Base-by-base conservation (phyloP, 495 filamentous ascomycete species). In the Clavariopsis aquatica region DNA sequence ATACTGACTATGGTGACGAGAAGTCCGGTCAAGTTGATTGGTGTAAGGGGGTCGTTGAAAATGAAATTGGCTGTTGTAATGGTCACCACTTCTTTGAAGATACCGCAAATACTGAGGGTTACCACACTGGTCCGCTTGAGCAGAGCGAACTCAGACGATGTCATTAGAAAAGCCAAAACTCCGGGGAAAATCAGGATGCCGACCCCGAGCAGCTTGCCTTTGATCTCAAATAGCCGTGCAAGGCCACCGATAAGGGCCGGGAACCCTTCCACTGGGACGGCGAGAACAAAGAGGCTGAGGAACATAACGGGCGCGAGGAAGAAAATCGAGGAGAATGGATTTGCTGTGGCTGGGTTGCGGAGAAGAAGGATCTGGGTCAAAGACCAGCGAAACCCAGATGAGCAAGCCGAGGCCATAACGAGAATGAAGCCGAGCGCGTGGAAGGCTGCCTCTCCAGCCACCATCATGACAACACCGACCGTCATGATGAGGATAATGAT, bases 81-180 rank as follows among this genome's bases (percentile, higher is more conserved):
- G 6, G 95, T 99, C 55, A 99, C 87, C 12, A 96, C 95, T 77
- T 99, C 95, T 76, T 99, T 99, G 81, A 99, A 98, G 55, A 98
- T 99, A 51, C 95, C 95, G 66, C 92, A 95, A 58, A 99, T 97
- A 53, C 88, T 92, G 52, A 99, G 82, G 0, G 95, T 98, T 51
- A 99, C 95, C 55, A 99, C 95, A 6, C 88, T 92, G 4, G 93
- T 98, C 31, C 95, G 91, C 80, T 97, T 87, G 46, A 99, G 82
- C 28, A 99, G 82, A 31, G 95, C 93, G 70, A 98, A 99, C 77
- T 99, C 95, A 49, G 91, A 91, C 0, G 91, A 84, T 31, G 94
- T 96, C 95, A 99, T 99, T 52, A 92, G 82, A 71, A 99, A 99
- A 2, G 95, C 95, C 27, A 99, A 87, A 13, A 84, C 77, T 6